A percentile compares a stretch with the other conserved stretches of the same genome.
phyloP scores from a whole-genome alignment of 352 stramenopile genomes.

The Thalassiosira delicatula region DNA sequence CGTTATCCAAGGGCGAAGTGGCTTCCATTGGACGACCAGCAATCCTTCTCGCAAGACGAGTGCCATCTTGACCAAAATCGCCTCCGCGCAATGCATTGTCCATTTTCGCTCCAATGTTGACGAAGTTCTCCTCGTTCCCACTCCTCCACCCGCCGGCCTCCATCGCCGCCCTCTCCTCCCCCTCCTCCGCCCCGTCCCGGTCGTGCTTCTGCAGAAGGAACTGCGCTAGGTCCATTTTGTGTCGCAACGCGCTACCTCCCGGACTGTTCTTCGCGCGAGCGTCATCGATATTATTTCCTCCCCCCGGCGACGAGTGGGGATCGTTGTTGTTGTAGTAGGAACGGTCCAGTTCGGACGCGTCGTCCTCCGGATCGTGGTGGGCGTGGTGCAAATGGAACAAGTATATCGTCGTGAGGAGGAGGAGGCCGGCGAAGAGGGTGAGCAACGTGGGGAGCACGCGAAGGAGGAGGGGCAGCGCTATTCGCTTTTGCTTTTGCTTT shows the following conservation, averaged over 20 bases:
- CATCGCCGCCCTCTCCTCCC: slow-evolving; percentile 35
- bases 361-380: slow-evolving; percentile 32
- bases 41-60: slow-evolving; percentile 39
- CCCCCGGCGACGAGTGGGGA: slow-evolving; percentile 5
- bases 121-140: slow-evolving; percentile 47
- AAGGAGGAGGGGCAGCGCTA: slow-evolving; percentile 26
- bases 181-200: not conserved
- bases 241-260: slow-evolving; percentile 28
- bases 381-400: slow-evolving; percentile 47
- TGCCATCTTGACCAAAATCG: not conserved
- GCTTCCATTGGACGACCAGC: not conserved
- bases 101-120: slow-evolving; percentile 6
- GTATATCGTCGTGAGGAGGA: slow-evolving; percentile 43
- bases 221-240: slow-evolving; percentile 55
- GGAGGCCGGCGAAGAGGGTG: slow-evolving; percentile 26
- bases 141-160: slow-evolving; percentile 31
- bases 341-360: slow-evolving; percentile 33
- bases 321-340: too few species aligned
- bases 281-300: not conserved
- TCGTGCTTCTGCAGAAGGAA: slow-evolving; percentile 48
- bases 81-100: slow-evolving; percentile 15
- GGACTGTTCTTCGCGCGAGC: slow-evolving; percentile 32
- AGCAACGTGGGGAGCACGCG: slow-evolving; percentile 23
- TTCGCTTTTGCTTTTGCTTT: too few species aligned
- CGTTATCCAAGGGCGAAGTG: slow-evolving; percentile 44